Conservation (phyloP, 768 basidiomycete species). For the Calvatia gigantea region DNA sequence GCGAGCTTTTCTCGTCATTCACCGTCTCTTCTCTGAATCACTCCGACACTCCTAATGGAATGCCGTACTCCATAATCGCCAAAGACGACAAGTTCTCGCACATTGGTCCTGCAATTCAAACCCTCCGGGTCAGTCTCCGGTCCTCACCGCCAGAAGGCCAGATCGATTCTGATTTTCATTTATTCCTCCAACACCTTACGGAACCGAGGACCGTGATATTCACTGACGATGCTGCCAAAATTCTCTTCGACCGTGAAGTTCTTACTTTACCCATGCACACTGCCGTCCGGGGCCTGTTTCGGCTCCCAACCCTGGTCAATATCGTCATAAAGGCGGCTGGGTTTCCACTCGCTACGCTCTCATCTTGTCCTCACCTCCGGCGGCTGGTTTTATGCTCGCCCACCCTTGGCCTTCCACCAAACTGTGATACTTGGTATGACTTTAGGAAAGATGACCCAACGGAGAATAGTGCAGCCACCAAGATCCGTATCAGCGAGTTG, state of each 20-base stretch:
- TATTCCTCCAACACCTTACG: neutral
- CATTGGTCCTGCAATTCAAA: neutral
- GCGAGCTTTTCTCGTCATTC: neutral
- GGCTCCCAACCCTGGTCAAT: neutral
- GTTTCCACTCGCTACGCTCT: neutral
- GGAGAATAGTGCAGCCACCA: neutral
- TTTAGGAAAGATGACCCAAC: neutral
- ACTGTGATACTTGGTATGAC: neutral
- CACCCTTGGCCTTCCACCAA: neutral
- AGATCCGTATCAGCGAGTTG: neutral
- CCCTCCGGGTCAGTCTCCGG: neutral
- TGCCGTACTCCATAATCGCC: neutral
- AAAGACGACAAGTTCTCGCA: neutral
- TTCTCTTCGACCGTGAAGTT: neutral
- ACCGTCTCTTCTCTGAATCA: neutral
- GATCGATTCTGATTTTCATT: neutral
- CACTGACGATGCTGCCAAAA: neutral
- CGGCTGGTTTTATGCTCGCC: neutral
- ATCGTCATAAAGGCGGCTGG: neutral
- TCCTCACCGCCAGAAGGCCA: neutral
- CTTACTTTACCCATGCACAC: neutral
- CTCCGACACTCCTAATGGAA: neutral
- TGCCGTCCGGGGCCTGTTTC: neutral
- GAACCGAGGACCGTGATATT: neutral
- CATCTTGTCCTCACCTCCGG: neutral